These are phyloP conservation scores for Podospora didyma DNA, from an alignment of 495 filamentous ascomycete genomes.

Conservation along the genomic window DNA sequence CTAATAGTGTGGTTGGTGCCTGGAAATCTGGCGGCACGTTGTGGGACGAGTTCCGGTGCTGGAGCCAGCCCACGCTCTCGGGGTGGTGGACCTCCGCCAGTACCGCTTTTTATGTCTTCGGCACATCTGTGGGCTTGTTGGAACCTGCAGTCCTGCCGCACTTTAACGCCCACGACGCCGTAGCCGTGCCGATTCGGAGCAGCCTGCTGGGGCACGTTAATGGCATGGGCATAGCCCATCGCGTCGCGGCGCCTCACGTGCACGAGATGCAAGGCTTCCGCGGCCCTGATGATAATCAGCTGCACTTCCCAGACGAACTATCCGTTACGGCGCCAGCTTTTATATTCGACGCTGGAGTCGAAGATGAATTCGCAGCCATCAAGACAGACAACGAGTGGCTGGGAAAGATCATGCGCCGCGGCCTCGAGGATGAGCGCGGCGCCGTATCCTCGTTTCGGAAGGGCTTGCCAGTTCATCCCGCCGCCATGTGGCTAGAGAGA, in stretches of 20 bases:
- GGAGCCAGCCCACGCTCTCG: neutral
- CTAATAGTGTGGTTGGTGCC: neutral
- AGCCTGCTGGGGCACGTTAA: neutral
- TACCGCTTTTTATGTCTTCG: neutral
- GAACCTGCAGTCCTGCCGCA: neutral
- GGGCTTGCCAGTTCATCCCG: neutral
- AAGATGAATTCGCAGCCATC: neutral
- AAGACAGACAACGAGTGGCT: neutral
- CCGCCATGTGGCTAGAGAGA: neutral
- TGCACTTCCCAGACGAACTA: neutral
- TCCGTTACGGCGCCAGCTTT: neutral
- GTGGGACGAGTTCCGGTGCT: too few relatives aligned
- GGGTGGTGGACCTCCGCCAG: neutral
- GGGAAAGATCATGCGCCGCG: neutral
- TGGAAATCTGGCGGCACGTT: neutral
- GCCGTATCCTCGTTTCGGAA: neutral
- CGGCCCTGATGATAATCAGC: neutral
- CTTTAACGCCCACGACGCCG: neutral
- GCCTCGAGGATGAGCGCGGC: neutral
- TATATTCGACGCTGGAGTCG: neutral
- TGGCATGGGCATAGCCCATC: neutral
- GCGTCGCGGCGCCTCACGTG: too few relatives aligned
- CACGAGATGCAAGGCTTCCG: neutral
- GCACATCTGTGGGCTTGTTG: neutral
- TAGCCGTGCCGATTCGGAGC: neutral